Percentiles rank a stretch among this genome's conserved stretches.
Conservation (phyloP, 2,329 filamentous ascomycete species). For the Coniochaeta sp. region DNA sequence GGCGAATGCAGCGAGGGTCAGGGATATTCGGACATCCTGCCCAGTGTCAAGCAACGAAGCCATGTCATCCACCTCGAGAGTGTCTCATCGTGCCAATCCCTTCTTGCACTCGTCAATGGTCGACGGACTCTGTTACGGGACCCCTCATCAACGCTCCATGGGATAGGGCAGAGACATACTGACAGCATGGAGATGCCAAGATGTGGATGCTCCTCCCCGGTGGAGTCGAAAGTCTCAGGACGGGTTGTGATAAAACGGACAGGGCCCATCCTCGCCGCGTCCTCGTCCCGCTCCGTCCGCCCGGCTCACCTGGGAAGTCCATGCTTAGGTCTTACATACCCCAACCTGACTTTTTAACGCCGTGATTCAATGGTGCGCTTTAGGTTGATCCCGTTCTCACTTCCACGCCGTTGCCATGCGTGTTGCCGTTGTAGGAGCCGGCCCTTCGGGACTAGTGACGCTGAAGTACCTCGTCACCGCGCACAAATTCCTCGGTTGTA, state of each 20-base stretch:
- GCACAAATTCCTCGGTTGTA: conserved; percentile 18
- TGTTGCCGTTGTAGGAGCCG: conserved; percentile 30
- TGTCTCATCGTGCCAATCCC: neutral
- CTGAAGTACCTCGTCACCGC: conserved; percentile 29
- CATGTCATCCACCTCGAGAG: neutral
- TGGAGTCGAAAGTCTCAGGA: neutral
- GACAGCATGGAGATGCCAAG: neutral
- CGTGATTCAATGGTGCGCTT: neutral
- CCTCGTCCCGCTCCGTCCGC: neutral
- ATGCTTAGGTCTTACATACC: neutral
- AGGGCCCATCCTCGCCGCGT: neutral
- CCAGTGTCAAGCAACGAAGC: neutral
- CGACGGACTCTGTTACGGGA: no score
- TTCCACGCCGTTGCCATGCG: conserved; percentile 5
- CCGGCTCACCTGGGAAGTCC: neutral
- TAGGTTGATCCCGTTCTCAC: neutral
- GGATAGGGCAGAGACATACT: neutral
- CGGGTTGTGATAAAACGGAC: neutral
- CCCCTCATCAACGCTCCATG: neutral
- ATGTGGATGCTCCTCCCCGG: neutral
- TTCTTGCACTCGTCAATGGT: neutral
- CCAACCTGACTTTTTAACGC: neutral
- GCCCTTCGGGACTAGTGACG: conserved; percentile 30
- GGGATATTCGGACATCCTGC: neutral
- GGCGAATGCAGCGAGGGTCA: neutral